Evolutionary conservation across 805 yeast species (phyloP), one percentile per base, ranked within the genome.

Genomic region (Wickerhamiella spandovensis): DNA sequence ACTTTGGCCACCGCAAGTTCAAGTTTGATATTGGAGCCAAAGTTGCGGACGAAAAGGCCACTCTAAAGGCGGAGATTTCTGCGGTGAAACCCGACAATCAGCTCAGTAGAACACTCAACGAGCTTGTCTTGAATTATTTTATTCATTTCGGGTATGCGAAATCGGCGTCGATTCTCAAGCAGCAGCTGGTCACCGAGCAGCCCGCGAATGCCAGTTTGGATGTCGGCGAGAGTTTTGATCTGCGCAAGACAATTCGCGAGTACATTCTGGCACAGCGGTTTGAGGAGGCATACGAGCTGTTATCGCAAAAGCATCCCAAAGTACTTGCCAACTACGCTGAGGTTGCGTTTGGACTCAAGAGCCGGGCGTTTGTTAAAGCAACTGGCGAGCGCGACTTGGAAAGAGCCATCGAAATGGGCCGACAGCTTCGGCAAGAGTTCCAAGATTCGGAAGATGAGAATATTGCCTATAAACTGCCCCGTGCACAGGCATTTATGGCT

Each of bases 1-100:
- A 82, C 57, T 78, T 82, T 51, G 72, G 73, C 39, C 54, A 54
- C 15, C 45, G 49, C 22, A 79, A 75, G 48, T 83, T 83, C 61
- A 66, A 69, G 48, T 83, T 75, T 58, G 83, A 83, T 60, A 78
- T 83, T 52, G 69, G 71, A 42, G 70, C 72, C 39, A 79, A 79
- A 61, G 72, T 78, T 38, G 64, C 67, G 23, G 64, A 64, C 12
- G 70, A 73, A 64, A 80, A 78, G 55, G 54, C 58, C 9, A 58
- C 56, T 44, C 59, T 72, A 13, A 48, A 49, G 45, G 37, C 44
- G 8, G 48, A 52, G 20, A 53, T 61, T 2, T 54, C 53, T 22
- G 43, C 35, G 35, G 44, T 51, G 4, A 42, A 49, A 15, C 47
- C 49, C 1, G 46, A 43, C 23, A 49, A 46, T n/a, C 54, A 35